Percentiles rank a stretch among this genome's conserved stretches.
Conservation (phyloP, 2,329 filamentous ascomycete species). For the Tolypocladium amazonense region DNA sequence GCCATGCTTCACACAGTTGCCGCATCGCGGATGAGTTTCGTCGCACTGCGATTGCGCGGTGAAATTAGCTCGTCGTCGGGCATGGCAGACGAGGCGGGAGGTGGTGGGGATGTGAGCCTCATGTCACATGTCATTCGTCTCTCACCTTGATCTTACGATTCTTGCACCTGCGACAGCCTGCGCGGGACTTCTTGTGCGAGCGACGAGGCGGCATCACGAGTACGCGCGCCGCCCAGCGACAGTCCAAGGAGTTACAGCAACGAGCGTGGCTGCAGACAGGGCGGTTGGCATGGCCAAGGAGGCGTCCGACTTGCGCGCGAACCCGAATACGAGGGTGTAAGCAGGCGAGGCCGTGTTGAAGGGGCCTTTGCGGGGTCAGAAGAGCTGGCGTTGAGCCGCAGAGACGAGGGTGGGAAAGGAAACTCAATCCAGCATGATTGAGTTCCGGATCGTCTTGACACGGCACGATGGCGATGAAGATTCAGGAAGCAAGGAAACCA, state of each 20-base stretch:
- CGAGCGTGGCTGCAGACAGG: constrained; percentile 13
- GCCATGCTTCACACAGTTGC: constrained; percentile 57
- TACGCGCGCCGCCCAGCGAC: constrained; percentile 11
- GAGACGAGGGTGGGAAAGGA: not conserved
- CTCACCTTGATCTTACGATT: constrained; percentile 58
- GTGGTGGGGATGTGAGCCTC: not conserved
- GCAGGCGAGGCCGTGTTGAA: not conserved
- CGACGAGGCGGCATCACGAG: constrained; percentile 49
- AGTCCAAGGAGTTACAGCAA: constrained; percentile 12
- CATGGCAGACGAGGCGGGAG: not conserved
- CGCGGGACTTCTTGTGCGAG: constrained; percentile 60
- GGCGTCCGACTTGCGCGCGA: not conserved
- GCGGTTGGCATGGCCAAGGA: constrained; percentile 12
- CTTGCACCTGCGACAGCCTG: constrained; percentile 57
- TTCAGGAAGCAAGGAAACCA: not conserved
- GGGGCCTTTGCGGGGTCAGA: not conserved
- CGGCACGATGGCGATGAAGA: not conserved
- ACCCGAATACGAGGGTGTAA: not conserved
- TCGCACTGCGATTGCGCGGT: constrained; percentile 39
- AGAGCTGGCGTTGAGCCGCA: not conserved
- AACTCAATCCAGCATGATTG: not conserved
- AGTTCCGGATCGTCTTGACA: not conserved
- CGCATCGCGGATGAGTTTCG: constrained; percentile 53
- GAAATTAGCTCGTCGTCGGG: not conserved
- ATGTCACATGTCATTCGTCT: not conserved